These are phyloP conservation scores for Aureobasidium sp. DNA, from an alignment of 2,329 filamentous ascomycete species.

Conservation along the genomic window DNA sequence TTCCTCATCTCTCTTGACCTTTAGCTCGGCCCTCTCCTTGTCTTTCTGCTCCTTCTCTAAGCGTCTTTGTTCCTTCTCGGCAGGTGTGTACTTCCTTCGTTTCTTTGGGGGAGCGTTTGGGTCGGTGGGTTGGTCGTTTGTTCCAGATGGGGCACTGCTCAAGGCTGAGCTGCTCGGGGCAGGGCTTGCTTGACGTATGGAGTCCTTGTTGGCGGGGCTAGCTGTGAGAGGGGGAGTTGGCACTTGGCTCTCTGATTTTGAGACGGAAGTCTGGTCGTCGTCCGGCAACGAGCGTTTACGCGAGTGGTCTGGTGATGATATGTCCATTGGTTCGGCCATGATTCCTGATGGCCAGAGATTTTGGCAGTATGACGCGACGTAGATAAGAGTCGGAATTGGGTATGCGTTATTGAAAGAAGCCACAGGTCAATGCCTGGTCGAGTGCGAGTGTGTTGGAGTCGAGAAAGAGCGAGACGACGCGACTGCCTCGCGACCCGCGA, in stretches of 20 bases:
- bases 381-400: background rate
- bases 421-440: background rate
- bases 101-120: slow-evolving; percentile 25
- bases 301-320: slow-evolving; percentile 18
- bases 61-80: slow-evolving; percentile 36
- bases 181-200: slow-evolving; percentile 18
- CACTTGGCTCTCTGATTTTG: slow-evolving; percentile 7
- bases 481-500: background rate
- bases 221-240: slow-evolving; percentile 18
- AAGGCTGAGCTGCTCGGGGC: slow-evolving; percentile 28
- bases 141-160: slow-evolving; percentile 24
- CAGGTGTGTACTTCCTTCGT: slow-evolving; percentile 35
- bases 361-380: background rate
- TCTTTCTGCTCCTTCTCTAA: slow-evolving; percentile 34
- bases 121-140: slow-evolving; percentile 9
- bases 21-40: slow-evolving; percentile 27
- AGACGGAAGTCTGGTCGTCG: slow-evolving; percentile 3
- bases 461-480: background rate
- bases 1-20: slow-evolving; percentile 24
- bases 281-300: slow-evolving; percentile 7
- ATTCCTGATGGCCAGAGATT: background rate
- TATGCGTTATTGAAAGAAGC: background rate
- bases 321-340: slow-evolving; percentile 12
- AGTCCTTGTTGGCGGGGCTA: slow-evolving; percentile 5
- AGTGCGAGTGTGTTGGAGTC: background rate